Percentiles rank a stretch among this genome's conserved stretches.
phyloP scores from a whole-genome alignment of 225 moss, liverwort and hornwort species.

The Ulota crispa region DNA sequence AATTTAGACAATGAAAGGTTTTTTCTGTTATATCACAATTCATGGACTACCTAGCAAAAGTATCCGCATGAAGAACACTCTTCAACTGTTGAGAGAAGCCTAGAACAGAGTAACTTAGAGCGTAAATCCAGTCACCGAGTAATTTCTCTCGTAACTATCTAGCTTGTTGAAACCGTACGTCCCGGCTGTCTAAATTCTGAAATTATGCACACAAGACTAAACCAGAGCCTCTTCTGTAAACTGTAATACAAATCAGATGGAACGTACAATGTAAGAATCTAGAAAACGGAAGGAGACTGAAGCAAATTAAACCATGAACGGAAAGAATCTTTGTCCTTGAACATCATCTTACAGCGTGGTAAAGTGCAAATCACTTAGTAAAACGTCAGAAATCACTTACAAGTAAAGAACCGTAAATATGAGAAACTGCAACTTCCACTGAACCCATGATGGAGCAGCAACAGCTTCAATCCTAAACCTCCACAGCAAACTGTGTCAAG shows the following conservation, averaged over 20 bases:
- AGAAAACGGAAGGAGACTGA: neutral
- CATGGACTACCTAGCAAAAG: neutral
- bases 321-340: neutral
- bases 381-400: conserved; percentile 8
- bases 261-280: neutral
- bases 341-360: neutral
- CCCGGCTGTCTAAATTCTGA: neutral
- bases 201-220: neutral
- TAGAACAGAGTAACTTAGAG: neutral
- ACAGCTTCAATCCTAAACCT: neutral
- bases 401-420: neutral
- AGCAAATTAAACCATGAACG: too few species aligned
- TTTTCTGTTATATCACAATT: neutral
- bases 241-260: neutral
- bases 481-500: neutral
- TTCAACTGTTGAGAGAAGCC: neutral
- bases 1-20: neutral
- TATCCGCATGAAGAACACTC: neutral
- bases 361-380: neutral
- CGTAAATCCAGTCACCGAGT: neutral
- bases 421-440: conserved; percentile 12
- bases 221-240: neutral
- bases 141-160: too few species aligned
- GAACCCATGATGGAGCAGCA: conserved; percentile 15
- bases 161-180: neutral